Base-by-base conservation (phyloP, 805 yeast species). In the Myxozyma udenii region DNA sequence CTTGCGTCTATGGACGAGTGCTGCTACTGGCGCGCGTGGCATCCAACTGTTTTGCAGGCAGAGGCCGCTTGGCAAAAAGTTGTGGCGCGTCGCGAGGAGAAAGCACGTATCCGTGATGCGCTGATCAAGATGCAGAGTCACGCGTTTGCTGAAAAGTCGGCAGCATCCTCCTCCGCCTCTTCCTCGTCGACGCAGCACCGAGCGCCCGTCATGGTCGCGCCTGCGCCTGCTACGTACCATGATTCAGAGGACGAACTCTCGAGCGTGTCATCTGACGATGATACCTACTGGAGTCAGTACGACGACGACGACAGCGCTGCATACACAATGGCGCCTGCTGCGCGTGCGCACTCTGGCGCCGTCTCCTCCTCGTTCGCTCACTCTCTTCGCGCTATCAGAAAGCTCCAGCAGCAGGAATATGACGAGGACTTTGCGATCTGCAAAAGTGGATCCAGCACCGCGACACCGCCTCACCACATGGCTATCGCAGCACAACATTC, bases 1-100 rank as follows among this genome's bases (percentile, higher is more conserved):
- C 18, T 47, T n/a, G 47, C 50, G 18, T 36, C 30, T 39, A 16
- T 23, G 37, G 55, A 54, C 33, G 58, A 51, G 37, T 40, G 35
- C 30, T 30, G 32, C 32, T 54, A 54, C 30, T 54, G 58, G 58
- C 48, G 51, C 5, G 42, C 44, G 4, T 51, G 58, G 57, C 21
- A 33, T 9, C 23, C 25, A 7, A 33, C 58, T 11, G 49, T 51
- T 26, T 44, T 16, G 6, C 48, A 50, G 23, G 58, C 58, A 3
- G 58, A 54, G 44, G 22, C 1, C n/a, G 26, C 14, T 16, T 54
- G 58, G 58, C 5, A 3, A 9, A 18, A 19, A 3, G 44, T 41
- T 28, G 21, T 32, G 2, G 52, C 26, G 7, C n/a, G 3, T 23
- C 45, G 47, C 21, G 46, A 16, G 9, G 58, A 51, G 32, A 46